Percentiles rank a stretch among this genome's conserved stretches.
phyloP scores from a whole-genome alignment of 176 grass and related monocot genomes.

The Zea luxurians region DNA sequence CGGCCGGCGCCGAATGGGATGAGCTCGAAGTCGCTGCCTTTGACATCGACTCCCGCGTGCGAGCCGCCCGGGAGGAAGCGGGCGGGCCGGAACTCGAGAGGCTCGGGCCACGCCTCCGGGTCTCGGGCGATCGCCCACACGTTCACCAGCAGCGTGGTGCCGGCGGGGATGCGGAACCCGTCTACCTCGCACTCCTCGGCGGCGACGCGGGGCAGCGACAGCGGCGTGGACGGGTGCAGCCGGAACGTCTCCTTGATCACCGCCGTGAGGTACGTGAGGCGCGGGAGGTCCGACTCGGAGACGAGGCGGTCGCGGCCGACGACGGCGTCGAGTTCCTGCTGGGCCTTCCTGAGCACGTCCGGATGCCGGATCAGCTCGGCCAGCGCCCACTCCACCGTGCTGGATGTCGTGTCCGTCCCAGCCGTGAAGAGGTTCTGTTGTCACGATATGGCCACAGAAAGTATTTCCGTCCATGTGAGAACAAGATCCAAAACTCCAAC shows the following conservation, averaged over 20 bases:
- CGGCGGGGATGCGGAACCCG: background rate
- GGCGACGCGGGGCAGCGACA: constrained; percentile 18
- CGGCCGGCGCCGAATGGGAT: constrained; percentile 84
- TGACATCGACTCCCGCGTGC: constrained; percentile 6
- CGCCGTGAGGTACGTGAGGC: background rate
- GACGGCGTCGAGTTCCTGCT: constrained; percentile 8
- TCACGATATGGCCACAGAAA: too few relatives aligned
- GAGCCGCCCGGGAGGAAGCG: background rate
- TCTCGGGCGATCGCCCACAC: constrained; percentile 10
- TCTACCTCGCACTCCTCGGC: constrained; percentile 20
- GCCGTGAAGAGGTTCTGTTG: background rate
- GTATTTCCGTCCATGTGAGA: too few relatives aligned
- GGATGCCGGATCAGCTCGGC: constrained; percentile 15
- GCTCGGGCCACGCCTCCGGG: constrained; percentile 3
- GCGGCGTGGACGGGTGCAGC: constrained; percentile 21
- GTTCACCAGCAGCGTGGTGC: constrained; percentile 24
- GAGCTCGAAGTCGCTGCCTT: constrained; percentile 56
- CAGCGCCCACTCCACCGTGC: constrained; percentile 22
- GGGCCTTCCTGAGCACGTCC: background rate
- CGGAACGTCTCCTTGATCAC: constrained; percentile 21
- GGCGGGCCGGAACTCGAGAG: background rate
- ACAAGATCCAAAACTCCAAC: too few relatives aligned
- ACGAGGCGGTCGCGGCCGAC: constrained; percentile 1
- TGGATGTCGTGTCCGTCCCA: background rate
- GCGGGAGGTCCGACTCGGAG: background rate